Conservation (phyloP, 495 filamentous ascomycete genomes). For the Annulohypoxylon stygium region DNA sequence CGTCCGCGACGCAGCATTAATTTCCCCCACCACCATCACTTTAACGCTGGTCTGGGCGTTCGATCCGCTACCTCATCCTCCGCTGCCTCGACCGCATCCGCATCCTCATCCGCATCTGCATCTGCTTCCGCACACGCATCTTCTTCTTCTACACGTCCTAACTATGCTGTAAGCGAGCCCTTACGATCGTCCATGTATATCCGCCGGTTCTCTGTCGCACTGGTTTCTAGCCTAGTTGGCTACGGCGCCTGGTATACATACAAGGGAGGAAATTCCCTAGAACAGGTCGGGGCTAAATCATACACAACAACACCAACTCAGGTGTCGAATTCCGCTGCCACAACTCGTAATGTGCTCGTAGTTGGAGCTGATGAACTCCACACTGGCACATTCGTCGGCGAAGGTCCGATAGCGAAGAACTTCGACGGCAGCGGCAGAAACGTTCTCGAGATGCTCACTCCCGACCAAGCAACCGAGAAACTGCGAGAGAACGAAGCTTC, state of each 20-base stretch:
- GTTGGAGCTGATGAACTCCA: constrained; percentile 89
- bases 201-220: constrained; percentile 58
- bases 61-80: constrained; percentile 36
- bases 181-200: constrained; percentile 65
- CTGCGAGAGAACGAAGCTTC: constrained; percentile 90
- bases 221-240: constrained; percentile 62
- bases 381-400: constrained; percentile 81
- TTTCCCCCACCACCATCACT: constrained; percentile 37
- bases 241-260: constrained; percentile 66
- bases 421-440: constrained; percentile 83
- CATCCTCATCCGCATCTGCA: constrained; percentile 24
- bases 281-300: constrained; percentile 47
- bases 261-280: constrained; percentile 51
- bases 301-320: constrained; percentile 50
- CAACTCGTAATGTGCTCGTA: constrained; percentile 70
- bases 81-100: constrained; percentile 8
- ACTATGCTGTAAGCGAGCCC: constrained; percentile 53
- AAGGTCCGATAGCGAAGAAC: constrained; percentile 86
- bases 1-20: constrained; percentile 50
- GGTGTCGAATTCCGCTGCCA: constrained; percentile 44
- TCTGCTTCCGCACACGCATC: constrained; percentile 21
- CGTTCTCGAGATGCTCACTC: constrained; percentile 94
- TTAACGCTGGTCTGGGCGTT: constrained; percentile 38
- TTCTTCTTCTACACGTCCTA: constrained; percentile 39
- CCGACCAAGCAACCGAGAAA: constrained; percentile 92